A percentile compares a stretch with the other conserved stretches of the same genome.
These are phyloP conservation scores for Hemileia vastatrix DNA, from an alignment of 1,284 basidiomycete genomes.

Conservation along the genomic window DNA sequence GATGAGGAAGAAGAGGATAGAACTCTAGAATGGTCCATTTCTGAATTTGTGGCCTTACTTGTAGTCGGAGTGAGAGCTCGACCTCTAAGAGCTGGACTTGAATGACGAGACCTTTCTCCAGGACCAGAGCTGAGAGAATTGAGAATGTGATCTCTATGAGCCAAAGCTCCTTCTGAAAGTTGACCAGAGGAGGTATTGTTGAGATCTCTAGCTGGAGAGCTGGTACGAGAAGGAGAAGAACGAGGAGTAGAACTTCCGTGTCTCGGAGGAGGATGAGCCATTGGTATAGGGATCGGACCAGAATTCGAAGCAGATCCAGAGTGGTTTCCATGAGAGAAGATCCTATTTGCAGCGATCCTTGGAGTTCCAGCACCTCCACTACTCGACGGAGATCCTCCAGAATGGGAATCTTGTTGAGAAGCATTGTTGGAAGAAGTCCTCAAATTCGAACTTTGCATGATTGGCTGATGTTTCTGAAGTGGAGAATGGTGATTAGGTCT, in stretches of 20 bases:
- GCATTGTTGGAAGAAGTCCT: not conserved
- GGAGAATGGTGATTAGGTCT: too few relatives aligned
- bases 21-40: not conserved
- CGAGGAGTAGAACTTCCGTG: not conserved
- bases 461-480: too few relatives aligned
- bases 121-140: not conserved
- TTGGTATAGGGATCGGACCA: not conserved
- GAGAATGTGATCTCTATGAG: not conserved
- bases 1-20: not conserved
- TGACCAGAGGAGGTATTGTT: not conserved
- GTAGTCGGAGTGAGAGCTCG: not conserved
- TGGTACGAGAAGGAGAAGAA: not conserved
- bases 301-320: not conserved
- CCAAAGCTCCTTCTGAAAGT: not conserved
- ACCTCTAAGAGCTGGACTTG: not conserved
- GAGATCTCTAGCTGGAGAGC: not conserved
- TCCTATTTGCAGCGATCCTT: not conserved
- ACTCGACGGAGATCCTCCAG: too few relatives aligned
- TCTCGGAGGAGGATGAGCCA: not conserved
- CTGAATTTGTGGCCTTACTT: not conserved
- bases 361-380: too few relatives aligned
- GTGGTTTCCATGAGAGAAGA: not conserved
- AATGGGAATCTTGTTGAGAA: too few relatives aligned
- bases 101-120: not conserved
- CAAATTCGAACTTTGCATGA: too few relatives aligned